Evolutionary conservation across 148 eudicot genomes (phyloP).

Genomic region (Chenopodium berlandieri): DNA sequence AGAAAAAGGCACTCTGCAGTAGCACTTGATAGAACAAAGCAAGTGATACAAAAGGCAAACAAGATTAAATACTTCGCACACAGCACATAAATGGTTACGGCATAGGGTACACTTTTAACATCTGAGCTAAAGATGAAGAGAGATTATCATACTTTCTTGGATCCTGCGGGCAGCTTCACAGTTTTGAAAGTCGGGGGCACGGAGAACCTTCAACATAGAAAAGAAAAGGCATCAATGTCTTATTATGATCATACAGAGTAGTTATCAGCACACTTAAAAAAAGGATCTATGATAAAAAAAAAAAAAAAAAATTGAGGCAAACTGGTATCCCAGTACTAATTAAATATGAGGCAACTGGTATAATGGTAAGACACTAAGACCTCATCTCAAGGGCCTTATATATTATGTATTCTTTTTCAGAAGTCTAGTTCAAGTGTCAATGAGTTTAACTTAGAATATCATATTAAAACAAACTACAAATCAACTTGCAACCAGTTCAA

Average conservation of each 20-base stretch:
- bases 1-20: no score
- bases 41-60: background rate
- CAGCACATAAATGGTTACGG: background rate
- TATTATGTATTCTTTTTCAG: background rate
- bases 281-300: no score
- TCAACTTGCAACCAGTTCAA: background rate
- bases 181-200: conserved; percentile 54
- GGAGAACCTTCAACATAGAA: conserved; percentile 51
- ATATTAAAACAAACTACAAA: background rate
- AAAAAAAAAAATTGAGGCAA: background rate
- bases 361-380: background rate
- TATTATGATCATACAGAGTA: background rate
- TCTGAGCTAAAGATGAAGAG: conserved; percentile 4
- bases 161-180: conserved; percentile 67
- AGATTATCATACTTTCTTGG: conserved; percentile 51
- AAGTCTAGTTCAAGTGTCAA: background rate
- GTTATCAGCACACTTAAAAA: background rate
- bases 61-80: background rate
- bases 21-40: background rate
- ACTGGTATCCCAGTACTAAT: background rate
- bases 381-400: background rate
- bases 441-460: background rate
- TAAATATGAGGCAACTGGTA: background rate
- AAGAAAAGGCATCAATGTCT: conserved; percentile 5
- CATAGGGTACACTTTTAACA: background rate